Evolutionary conservation across 208 protist species (phyloP).

Genomic region (Trypanosoma conorhini): DNA sequence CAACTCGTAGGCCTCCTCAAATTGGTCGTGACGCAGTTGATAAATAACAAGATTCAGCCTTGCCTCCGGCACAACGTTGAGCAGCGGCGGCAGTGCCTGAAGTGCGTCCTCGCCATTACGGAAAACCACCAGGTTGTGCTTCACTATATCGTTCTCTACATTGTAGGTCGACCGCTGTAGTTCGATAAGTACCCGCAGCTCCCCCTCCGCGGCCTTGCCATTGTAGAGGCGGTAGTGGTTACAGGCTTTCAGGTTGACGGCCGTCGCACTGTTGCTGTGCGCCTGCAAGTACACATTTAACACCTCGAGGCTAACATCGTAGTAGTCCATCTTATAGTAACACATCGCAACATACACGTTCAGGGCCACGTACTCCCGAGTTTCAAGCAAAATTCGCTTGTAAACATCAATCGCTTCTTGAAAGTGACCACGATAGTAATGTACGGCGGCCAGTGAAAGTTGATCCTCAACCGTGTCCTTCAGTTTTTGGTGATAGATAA

Average conservation of each 20-base stretch:
- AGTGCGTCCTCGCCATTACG: conserved; percentile 95
- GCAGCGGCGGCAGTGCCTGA: conserved; percentile 93
- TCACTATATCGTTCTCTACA: conserved; percentile 93
- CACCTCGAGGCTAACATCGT: conserved; percentile 94
- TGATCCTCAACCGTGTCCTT: conserved; percentile 91
- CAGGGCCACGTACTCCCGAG: conserved; percentile 92
- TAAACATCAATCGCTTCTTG: conserved; percentile 97
- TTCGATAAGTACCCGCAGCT: conserved; percentile 92
- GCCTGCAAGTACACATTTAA: conserved; percentile 91
- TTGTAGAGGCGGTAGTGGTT: conserved; percentile 96
- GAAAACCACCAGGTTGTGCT: conserved; percentile 98
- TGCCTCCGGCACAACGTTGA: conserved; percentile 95
- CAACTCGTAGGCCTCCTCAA: conserved; percentile 94
- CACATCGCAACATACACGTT: conserved; percentile 98
- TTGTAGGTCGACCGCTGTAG: conserved; percentile 89
- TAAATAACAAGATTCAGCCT: conserved; percentile 97
- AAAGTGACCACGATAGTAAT: conserved; percentile 96
- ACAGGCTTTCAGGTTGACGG: conserved; percentile 98
- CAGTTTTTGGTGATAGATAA: conserved; percentile 93
- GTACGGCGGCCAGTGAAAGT: conserved; percentile 94
- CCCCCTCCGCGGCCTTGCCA: conserved; percentile 91
- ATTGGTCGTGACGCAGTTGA: conserved; percentile 94
- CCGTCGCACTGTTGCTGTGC: conserved; percentile 92
- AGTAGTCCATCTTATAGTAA: conserved; percentile 99
- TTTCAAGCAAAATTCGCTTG: conserved; percentile 96